Conservation (phyloP, 768 basidiomycete genomes). For the Leccinellum rugosiceps region DNA sequence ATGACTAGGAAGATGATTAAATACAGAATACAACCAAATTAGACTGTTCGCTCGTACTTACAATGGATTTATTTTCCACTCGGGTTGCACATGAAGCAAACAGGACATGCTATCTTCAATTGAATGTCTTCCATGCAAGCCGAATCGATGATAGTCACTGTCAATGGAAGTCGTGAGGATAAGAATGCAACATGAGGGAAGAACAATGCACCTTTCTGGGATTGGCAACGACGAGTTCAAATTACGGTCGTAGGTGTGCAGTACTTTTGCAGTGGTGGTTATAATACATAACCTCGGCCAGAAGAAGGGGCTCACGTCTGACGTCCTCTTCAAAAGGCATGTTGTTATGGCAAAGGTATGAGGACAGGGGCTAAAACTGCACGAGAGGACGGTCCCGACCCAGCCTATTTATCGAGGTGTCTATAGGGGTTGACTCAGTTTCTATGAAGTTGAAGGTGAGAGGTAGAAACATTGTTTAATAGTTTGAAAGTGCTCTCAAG, state of each 20-base stretch:
- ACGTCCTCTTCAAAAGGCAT: not conserved
- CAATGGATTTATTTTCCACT: not conserved
- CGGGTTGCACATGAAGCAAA: not conserved
- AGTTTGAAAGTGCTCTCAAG: not conserved
- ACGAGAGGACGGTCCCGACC: not conserved
- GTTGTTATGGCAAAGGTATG: not conserved
- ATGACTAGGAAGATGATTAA: not conserved
- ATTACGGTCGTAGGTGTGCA: not conserved
- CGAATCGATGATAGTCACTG: not conserved
- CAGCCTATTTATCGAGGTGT: no score
- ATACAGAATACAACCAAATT: not conserved
- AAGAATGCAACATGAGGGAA: no score
- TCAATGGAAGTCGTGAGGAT: not conserved
- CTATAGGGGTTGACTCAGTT: no score
- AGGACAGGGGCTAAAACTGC: not conserved
- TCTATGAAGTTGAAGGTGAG: not conserved
- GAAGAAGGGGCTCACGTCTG: not conserved
- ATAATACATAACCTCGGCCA: not conserved
- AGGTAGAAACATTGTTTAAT: constrained; percentile 16
- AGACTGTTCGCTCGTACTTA: not conserved
- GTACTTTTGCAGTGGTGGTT: not conserved
- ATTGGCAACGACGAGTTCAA: not conserved
- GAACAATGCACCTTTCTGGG: not conserved
- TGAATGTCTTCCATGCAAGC: not conserved
- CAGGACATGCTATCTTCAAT: not conserved